These are phyloP conservation scores for Linnemannia elongata DNA, from an alignment of 192 early-diverging fungal species.

Conservation along the genomic window DNA sequence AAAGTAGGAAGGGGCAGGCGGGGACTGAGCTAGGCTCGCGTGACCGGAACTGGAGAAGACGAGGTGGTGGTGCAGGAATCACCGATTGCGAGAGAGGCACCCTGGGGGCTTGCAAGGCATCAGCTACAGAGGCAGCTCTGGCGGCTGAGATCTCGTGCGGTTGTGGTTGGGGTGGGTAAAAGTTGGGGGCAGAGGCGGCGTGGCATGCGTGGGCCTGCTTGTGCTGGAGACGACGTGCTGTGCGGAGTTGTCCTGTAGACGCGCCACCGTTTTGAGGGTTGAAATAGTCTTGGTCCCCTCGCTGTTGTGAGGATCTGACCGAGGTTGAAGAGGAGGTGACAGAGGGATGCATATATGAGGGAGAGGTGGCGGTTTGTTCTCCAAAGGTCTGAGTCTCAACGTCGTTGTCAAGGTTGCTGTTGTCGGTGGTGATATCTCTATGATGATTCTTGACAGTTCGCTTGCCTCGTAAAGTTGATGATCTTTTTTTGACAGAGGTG, in stretches of 20 bases:
- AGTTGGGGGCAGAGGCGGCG: constrained; percentile 28
- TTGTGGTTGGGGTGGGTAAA: constrained; percentile 3
- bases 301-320: not conserved
- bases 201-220: constrained; percentile 25
- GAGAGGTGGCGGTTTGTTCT: constrained; percentile 26
- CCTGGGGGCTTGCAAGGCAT: not conserved
- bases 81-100: constrained; percentile 25
- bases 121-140: not conserved
- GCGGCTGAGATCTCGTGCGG: not conserved
- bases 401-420: not conserved
- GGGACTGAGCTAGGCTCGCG: constrained; percentile 43
- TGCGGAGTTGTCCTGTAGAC: not conserved
- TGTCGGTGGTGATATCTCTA: not conserved
- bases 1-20: constrained; percentile 37
- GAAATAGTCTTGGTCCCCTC: not conserved
- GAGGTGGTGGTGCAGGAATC: constrained; percentile 42
- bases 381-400: not conserved
- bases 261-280: not conserved
- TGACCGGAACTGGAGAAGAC: constrained; percentile 42
- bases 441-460: constrained; percentile 7
- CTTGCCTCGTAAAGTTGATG: constrained; percentile 12
- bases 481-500: not conserved
- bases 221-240: constrained; percentile 27
- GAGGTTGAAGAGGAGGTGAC: constrained; percentile 9
- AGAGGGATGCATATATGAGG: constrained; percentile 25